Evolutionary conservation across 148 eudicot species (phyloP).

Genomic region (Dianthus caryophyllus): DNA sequence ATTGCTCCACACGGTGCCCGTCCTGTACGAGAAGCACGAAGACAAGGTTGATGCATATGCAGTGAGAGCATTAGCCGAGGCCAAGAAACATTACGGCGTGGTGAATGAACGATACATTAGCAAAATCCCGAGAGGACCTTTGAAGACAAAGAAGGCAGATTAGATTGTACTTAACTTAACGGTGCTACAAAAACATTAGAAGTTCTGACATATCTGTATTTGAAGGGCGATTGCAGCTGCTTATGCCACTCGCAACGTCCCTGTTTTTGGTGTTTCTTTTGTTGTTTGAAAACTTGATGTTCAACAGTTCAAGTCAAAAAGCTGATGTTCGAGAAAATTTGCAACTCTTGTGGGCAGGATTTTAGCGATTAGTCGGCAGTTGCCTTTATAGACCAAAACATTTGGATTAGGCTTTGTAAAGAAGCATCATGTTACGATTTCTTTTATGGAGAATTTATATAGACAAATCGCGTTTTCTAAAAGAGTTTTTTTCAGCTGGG

Average conservation of each 20-base stretch:
- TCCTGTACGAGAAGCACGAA: constrained; percentile 68
- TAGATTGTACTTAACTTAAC: constrained; percentile 25
- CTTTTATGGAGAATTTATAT: too few species aligned
- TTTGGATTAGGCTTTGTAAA: too few species aligned
- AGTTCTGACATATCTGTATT: not conserved
- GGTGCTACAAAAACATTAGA: not conserved
- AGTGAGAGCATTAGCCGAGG: constrained; percentile 50
- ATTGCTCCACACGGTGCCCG: constrained; percentile 63
- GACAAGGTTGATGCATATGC: constrained; percentile 58
- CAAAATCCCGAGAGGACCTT: constrained; percentile 55
- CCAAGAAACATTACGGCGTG: constrained; percentile 63
- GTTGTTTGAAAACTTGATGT: too few species aligned
- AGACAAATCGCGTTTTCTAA: too few species aligned
- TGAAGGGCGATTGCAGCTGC: not conserved
- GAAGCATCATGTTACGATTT: too few species aligned
- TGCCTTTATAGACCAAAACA: too few species aligned
- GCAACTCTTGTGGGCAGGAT: too few species aligned
- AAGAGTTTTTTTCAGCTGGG: too few species aligned
- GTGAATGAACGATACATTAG: constrained; percentile 63
- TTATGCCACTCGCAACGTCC: not conserved
- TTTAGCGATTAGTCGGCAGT: too few species aligned
- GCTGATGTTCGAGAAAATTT: too few species aligned
- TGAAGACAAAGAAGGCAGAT: constrained; percentile 58
- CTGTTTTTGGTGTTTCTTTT: too few species aligned
- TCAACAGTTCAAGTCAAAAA: too few species aligned